These are phyloP conservation scores for Scytalidium lignicola DNA, from an alignment of 2,329 filamentous ascomycete genomes.

Conservation along the genomic window DNA sequence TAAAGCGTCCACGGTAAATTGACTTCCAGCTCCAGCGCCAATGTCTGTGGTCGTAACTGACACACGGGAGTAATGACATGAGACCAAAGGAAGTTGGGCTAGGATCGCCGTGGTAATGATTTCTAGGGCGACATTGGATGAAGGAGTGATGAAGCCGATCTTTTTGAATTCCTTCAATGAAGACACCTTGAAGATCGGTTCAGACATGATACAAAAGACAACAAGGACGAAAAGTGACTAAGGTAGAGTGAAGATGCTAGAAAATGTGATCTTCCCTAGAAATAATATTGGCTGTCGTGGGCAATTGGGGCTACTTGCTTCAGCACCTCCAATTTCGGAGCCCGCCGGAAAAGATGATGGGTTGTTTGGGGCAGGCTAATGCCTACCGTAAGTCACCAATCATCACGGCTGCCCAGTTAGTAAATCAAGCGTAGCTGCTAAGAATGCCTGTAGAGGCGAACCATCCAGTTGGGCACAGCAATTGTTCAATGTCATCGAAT, in stretches of 20 bases:
- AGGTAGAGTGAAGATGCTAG: neutral
- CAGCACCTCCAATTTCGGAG: neutral
- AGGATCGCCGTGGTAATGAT: neutral
- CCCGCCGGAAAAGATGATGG: neutral
- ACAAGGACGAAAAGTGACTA: neutral
- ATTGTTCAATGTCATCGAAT: neutral
- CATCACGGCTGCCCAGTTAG: neutral
- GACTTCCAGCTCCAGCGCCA: neutral
- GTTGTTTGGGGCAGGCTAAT: neutral
- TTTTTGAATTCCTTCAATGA: constrained; percentile 4
- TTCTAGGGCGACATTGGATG: constrained; percentile 3
- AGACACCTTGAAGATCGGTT: constrained; percentile 1
- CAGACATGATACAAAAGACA: neutral
- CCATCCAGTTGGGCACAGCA: too few relatives aligned
- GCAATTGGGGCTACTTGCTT: neutral
- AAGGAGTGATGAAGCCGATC: constrained; percentile 2
- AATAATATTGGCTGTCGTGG: neutral
- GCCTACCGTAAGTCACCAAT: neutral
- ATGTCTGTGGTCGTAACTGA: constrained; percentile 1
- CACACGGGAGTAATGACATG: constrained; percentile 1
- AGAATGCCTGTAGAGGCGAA: too few relatives aligned
- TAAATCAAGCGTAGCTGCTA: neutral
- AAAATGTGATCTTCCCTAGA: neutral
- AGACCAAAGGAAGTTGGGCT: neutral
- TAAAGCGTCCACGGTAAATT: neutral